Evolutionary conservation across 208 protist species (phyloP), one percentile per base, ranked within the genome.

Genomic region (Trypanosoma platydactyli): DNA sequence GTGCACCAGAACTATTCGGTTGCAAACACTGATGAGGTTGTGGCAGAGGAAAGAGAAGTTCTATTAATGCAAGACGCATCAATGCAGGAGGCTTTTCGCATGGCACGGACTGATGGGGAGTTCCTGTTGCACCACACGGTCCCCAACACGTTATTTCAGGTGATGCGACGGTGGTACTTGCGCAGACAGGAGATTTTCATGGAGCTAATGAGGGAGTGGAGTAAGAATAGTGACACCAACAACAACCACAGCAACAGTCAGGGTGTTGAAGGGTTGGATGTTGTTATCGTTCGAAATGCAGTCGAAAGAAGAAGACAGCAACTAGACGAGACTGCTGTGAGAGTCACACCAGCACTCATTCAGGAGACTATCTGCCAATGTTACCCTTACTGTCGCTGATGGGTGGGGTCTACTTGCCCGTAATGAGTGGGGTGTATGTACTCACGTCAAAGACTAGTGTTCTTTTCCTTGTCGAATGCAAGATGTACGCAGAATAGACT

Each of bases 281-380:
- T n/a, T n/a, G n/a, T n/a, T n/a, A n/a, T n/a, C n/a, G n/a, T n/a
- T n/a, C n/a, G n/a, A n/a, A n/a, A n/a, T n/a, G n/a, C 35, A 73
- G 22, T 54, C 50, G 18, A 51, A 72, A 57, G 51, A 41, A 3
- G 24, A 24, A 13, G 48, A 45, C 27, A 53, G 25, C n/a, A 45
- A 59, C 64, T 91, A 42, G 79, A 83, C 16, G 79, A 82, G 56
- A 71, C 66, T n/a, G 63, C 80, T 38, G 42, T 68, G 48, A 64
- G 62, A 41, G 68, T 94, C 33, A 78, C 73, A 46, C 61, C 72
- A 15, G 41, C 44, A 11, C 58, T 94, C 3, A 81, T 95, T 42
- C 81, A 85, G 46, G 89, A 95, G 61, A 95, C 89, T 18, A 90
- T 92, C 50, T 70, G 85, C 33, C 63, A 90, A 52, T 91, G 89